These are phyloP conservation scores for Pichia deserticola DNA, from an alignment of 805 yeast species.

Conservation along the genomic window DNA sequence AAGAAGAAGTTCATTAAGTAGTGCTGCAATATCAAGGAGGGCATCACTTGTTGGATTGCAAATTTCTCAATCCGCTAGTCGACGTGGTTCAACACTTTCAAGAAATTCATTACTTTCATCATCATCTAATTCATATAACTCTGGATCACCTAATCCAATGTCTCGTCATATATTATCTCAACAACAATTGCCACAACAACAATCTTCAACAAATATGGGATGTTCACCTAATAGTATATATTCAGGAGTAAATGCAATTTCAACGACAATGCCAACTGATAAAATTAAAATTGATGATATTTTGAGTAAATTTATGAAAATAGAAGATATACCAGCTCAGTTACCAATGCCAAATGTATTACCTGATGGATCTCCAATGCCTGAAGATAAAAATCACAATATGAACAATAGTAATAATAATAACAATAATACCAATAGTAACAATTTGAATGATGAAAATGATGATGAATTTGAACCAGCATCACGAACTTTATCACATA, in stretches of 20 bases:
- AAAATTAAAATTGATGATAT: background rate
- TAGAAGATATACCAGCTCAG: slow-evolving; percentile 42
- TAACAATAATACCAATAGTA: background rate
- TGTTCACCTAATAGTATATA: background rate
- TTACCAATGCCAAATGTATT: slow-evolving; percentile 41
- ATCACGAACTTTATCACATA: background rate
- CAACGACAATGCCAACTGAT: background rate
- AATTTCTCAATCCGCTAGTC: background rate
- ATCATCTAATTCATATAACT: background rate
- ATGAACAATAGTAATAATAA: background rate
- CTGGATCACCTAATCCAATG: background rate
- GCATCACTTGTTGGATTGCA: slow-evolving; percentile 8
- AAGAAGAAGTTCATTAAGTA: slow-evolving; percentile 12
- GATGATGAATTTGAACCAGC: background rate
- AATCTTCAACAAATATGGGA: background rate
- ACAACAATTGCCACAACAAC: background rate
- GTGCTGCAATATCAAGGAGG: slow-evolving; percentile 11
- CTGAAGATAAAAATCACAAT: background rate
- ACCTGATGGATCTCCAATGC: slow-evolving; percentile 17
- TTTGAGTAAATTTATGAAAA: background rate
- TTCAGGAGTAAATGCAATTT: background rate
- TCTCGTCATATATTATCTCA: background rate
- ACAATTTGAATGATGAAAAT: background rate
- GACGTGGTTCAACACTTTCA: slow-evolving; percentile 3
- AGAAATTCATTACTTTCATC: slow-evolving; percentile 2